phyloP scores from a whole-genome alignment of 2,329 filamentous ascomycete species.

The Calycina herbarum region DNA sequence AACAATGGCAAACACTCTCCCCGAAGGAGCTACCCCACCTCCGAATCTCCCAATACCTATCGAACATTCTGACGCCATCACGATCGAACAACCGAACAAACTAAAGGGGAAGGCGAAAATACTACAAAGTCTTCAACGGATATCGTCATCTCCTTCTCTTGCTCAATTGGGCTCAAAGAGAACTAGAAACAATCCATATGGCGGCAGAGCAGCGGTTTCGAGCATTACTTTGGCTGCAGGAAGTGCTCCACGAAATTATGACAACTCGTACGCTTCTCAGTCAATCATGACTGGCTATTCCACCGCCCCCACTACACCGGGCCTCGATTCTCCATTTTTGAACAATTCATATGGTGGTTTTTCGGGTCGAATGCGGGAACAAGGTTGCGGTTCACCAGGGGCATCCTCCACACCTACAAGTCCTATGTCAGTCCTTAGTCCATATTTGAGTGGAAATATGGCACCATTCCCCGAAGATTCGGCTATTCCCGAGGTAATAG shows the following conservation, averaged over 20 bases:
- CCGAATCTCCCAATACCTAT: constrained; percentile 21
- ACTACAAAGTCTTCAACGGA: constrained; percentile 36
- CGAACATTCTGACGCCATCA: constrained; percentile 33
- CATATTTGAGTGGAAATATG: constrained; percentile 24
- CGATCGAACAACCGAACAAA: constrained; percentile 31
- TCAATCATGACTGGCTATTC: constrained; percentile 31
- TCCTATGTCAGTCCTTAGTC: constrained; percentile 27
- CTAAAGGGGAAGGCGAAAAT: constrained; percentile 36
- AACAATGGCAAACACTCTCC: constrained; percentile 28
- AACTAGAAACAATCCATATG: constrained; percentile 36
- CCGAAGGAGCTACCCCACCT: constrained; percentile 26
- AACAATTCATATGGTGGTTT: constrained; percentile 27
- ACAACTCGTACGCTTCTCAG: constrained; percentile 31
- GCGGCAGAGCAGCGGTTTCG: constrained; percentile 32
- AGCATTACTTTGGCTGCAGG: constrained; percentile 35
- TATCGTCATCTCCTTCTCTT: constrained; percentile 39
- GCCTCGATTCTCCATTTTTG: constrained; percentile 30
- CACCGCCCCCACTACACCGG: constrained; percentile 34
- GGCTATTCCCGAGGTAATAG: constrained; percentile 32
- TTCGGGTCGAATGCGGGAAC: constrained; percentile 26
- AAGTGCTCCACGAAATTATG: constrained; percentile 31
- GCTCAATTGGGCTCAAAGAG: constrained; percentile 33
- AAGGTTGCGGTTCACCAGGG: constrained; percentile 21
- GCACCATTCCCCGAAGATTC: constrained; percentile 24
- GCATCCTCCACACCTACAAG: constrained; percentile 27